phyloP scores from a whole-genome alignment of 192 early-diverging fungal genomes.

The Gryganskiella cystojenkinii region DNA sequence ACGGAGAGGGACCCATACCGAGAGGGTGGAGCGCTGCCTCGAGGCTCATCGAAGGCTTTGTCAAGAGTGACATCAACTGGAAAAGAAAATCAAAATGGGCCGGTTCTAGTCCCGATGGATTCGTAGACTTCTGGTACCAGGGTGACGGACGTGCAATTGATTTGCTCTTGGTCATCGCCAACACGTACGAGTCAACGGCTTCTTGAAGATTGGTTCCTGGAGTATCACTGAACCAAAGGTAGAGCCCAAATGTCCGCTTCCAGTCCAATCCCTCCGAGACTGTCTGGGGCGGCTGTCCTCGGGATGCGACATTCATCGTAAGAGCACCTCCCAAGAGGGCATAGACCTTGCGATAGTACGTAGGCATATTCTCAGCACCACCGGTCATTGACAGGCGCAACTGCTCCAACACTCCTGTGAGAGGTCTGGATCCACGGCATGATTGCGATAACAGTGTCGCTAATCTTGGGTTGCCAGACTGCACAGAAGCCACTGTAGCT shows the following conservation, averaged over 20 bases:
- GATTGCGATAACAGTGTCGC: constrained; percentile 84
- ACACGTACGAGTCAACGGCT: constrained; percentile 35
- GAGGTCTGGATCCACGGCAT: constrained; percentile 63
- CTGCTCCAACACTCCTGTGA: constrained; percentile 54
- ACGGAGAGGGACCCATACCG: constrained; percentile 62
- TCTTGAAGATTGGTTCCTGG: constrained; percentile 49
- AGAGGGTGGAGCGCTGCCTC: constrained; percentile 70
- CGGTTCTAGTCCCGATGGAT: not conserved
- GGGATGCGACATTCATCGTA: constrained; percentile 24
- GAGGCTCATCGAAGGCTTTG: constrained; percentile 58
- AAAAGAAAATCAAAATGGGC: constrained; percentile 69
- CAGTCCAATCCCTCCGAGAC: constrained; percentile 69
- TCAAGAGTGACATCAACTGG: constrained; percentile 77
- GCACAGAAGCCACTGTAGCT: constrained; percentile 73
- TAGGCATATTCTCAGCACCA: constrained; percentile 35
- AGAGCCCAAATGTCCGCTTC: constrained; percentile 70
- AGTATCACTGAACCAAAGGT: constrained; percentile 68
- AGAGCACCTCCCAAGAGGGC: constrained; percentile 64
- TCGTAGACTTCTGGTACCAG: constrained; percentile 36
- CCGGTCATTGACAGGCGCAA: constrained; percentile 48
- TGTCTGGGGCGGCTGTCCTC: constrained; percentile 11
- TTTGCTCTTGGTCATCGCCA: constrained; percentile 14
- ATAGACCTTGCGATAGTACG: constrained; percentile 57
- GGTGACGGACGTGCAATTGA: constrained; percentile 50
- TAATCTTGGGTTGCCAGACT: constrained; percentile 73